Conservation (phyloP, 495 filamentous ascomycete species). For the Lophiostoma macrostomum region DNA sequence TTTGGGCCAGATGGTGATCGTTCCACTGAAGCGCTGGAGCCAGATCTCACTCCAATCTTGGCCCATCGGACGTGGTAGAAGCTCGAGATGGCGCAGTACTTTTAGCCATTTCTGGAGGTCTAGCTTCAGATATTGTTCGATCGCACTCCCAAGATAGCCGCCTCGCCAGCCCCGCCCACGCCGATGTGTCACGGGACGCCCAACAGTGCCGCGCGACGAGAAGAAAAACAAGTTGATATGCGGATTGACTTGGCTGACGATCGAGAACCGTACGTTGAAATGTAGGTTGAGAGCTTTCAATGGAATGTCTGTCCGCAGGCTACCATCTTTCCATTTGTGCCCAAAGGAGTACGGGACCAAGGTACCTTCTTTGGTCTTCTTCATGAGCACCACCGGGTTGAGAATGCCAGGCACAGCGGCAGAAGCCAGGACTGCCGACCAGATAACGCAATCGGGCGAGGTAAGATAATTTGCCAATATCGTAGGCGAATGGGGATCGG, state of each 20-base stretch:
- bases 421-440: slow-evolving; percentile 93
- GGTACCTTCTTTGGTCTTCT: slow-evolving; percentile 72
- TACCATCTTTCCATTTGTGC: slow-evolving; percentile 98
- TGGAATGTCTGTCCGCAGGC: slow-evolving; percentile 89
- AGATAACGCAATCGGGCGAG: slow-evolving; percentile 93
- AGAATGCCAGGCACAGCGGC: slow-evolving; percentile 95
- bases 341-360: slow-evolving; percentile 87
- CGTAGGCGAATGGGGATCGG: slow-evolving; percentile 88
- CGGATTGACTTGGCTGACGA: slow-evolving; percentile 94
- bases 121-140: slow-evolving; percentile 91
- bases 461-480: slow-evolving; percentile 94
- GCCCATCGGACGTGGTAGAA: slow-evolving; percentile 84
- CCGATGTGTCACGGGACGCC: slow-evolving; percentile 90
- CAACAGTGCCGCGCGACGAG: slow-evolving; percentile 84
- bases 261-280: slow-evolving; percentile 96
- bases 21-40: slow-evolving; percentile 91
- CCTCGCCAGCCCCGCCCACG: slow-evolving; percentile 93
- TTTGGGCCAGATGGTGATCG: slow-evolving; percentile 93
- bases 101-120: slow-evolving; percentile 96
- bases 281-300: slow-evolving; percentile 89
- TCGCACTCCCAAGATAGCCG: slow-evolving; percentile 85
- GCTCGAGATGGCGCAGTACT: slow-evolving; percentile 84
- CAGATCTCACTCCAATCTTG: slow-evolving; percentile 97
- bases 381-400: slow-evolving; percentile 96
- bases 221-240: slow-evolving; percentile 99